These are phyloP conservation scores for Excoecaria agallocha DNA, from an alignment of 345 rosid species.

Conservation along the genomic window DNA sequence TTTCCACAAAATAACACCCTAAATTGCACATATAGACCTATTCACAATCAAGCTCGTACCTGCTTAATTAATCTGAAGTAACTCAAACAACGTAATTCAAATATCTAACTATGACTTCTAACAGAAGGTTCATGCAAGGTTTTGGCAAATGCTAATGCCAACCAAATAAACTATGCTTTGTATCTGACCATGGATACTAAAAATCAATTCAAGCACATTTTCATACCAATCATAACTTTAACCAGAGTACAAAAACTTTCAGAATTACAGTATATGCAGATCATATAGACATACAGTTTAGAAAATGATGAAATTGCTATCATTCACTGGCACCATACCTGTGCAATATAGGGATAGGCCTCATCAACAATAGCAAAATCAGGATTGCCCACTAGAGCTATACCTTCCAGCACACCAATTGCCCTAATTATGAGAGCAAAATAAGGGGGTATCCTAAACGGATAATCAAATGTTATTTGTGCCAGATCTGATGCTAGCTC, in stretches of 20 bases:
- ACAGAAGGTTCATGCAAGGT: not conserved
- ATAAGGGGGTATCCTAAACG: slow-evolving; percentile 96
- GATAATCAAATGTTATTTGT: slow-evolving; percentile 95
- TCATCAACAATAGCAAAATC: slow-evolving; percentile 94
- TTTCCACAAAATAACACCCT: not conserved
- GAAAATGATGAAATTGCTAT: slow-evolving; percentile 1
- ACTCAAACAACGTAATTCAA: not conserved
- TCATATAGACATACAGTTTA: slow-evolving; percentile 10
- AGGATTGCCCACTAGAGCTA: slow-evolving; percentile 92
- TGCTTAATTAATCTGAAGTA: not conserved
- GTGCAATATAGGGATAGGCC: slow-evolving; percentile 95
- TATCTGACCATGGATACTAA: not conserved
- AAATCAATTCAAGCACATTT: not conserved
- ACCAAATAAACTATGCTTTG: not conserved
- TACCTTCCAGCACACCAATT: slow-evolving; percentile 93
- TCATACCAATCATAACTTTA: not conserved
- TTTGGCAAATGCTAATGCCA: not conserved
- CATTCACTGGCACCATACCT: slow-evolving; percentile 43
- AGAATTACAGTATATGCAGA: not conserved
- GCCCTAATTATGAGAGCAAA: slow-evolving; percentile 96
- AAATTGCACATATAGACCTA: not conserved
- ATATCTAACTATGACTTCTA: not conserved
- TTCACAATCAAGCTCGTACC: not conserved
- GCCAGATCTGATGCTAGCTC: slow-evolving; percentile 96
- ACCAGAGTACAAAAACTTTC: not conserved